phyloP scores from a whole-genome alignment of 768 basidiomycete species.

The Rhodotorula sphaerocarpa region DNA sequence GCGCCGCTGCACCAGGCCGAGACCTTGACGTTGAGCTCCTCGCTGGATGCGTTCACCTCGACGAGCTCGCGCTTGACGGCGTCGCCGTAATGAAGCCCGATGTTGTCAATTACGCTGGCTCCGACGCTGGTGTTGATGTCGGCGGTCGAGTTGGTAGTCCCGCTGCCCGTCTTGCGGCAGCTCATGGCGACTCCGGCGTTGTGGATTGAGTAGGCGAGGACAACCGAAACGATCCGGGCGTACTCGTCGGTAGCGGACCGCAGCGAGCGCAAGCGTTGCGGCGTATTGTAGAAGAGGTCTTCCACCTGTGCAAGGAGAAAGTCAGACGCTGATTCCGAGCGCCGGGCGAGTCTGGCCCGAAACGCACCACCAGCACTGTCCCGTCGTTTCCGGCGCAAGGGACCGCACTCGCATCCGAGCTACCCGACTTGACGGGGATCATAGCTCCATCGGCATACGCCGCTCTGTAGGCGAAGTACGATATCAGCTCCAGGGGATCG shows the following conservation, averaged over 20 bases:
- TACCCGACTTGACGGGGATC: constrained; percentile 61
- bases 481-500: not conserved
- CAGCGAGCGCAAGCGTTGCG: constrained; percentile 74
- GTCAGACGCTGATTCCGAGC: not conserved
- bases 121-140: constrained; percentile 42
- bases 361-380: constrained; percentile 66
- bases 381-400: constrained; percentile 92
- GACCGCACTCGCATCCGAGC: constrained; percentile 61
- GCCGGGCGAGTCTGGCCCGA: not conserved
- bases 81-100: constrained; percentile 72
- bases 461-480: constrained; percentile 55
- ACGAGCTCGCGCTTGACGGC: constrained; percentile 67
- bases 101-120: constrained; percentile 60
- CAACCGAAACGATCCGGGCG: constrained; percentile 75
- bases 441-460: constrained; percentile 69
- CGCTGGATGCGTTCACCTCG: constrained; percentile 43
- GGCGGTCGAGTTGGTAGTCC: constrained; percentile 4
- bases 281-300: constrained; percentile 89
- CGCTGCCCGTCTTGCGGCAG: constrained; percentile 69
- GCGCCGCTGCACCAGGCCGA: constrained; percentile 72
- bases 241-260: constrained; percentile 84
- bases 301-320: constrained; percentile 59
- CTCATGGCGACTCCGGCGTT: constrained; percentile 79
- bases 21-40: constrained; percentile 58
- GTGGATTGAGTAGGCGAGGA: constrained; percentile 88